A percentile compares a stretch with the other conserved stretches of the same genome.
Conservation (phyloP, 352 stramenopile genomes). For the Globisporangium carolinianum region DNA sequence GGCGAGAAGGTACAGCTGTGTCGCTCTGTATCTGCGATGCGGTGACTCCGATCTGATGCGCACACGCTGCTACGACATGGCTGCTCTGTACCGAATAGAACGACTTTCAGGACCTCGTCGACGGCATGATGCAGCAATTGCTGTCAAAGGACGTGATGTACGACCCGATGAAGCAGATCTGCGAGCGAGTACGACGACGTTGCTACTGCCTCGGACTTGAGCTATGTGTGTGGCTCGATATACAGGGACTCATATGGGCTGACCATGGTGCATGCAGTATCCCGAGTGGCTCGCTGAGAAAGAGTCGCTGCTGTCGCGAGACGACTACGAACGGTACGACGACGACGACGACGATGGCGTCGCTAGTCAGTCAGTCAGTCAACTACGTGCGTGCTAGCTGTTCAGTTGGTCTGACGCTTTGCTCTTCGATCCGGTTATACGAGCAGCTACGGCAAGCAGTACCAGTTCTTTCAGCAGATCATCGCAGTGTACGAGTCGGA, state of each 20-base stretch:
- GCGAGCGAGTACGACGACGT: constrained; percentile 59
- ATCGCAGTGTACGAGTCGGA: constrained; percentile 96
- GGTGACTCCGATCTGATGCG: too few relatives aligned
- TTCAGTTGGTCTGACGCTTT: background rate
- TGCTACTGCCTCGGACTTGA: background rate
- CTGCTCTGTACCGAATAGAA: constrained; percentile 22
- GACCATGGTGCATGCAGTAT: constrained; percentile 56
- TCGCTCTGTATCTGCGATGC: background rate
- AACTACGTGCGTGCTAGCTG: too few relatives aligned
- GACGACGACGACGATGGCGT: background rate
- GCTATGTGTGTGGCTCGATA: too few relatives aligned
- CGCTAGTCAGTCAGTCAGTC: too few relatives aligned
- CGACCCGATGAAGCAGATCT: constrained; percentile 95
- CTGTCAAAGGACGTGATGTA: constrained; percentile 99
- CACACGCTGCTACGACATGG: too few relatives aligned
- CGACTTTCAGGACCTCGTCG: constrained; percentile 91
- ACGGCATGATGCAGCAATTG: constrained; percentile 98
- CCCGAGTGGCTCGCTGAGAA: constrained; percentile 95
- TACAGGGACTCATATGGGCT: too few relatives aligned
- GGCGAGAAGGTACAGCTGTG: constrained; percentile 78
- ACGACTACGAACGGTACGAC: constrained; percentile 87
- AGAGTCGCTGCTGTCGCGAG: constrained; percentile 74
- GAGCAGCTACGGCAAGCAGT: constrained; percentile 92
- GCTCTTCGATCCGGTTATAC: background rate
- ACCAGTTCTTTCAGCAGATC: constrained; percentile 96